Evolutionary conservation across 352 stramenopile genomes (phyloP), one percentile per base, ranked within the genome.

Genomic region (Peronospora belbahrii): DNA sequence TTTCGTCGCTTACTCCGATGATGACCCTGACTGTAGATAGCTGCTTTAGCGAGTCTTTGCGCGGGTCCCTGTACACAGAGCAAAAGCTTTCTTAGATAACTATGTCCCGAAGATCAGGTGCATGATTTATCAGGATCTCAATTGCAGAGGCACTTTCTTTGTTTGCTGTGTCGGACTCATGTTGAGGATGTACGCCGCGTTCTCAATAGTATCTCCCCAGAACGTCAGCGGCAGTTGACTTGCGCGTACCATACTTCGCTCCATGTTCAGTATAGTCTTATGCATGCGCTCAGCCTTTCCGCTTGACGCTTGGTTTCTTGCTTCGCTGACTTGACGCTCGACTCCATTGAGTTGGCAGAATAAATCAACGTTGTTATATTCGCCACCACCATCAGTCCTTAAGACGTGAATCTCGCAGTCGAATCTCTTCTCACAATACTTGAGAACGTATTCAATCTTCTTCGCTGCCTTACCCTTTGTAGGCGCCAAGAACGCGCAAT

Each of bases 151-250:
- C 3, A 3, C 42, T 22, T 6, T 32, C 27, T 1, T 13, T 1
- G 18, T 60, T 70, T 0, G 56, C 24, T 5, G 34, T 0, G 36
- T 63, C 0, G 61, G 38, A 25, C 46, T 55, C 1, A 47, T 31
- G 25, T 66, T 71, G 0, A 60, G 33, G 0, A 67, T 15, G 34
- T 58, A 66, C 1, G 32, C 30, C 1, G 52, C 61, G 19, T 66
- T 65, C 25, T 64, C 30, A 3, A 33, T 48, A 3, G 61, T 50
- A 22, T 66, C 42, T 43, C n/a, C 48, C 56, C 62, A 67, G 30
- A 56, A 61, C 3, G 17, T 31, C 2, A 70, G 36, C 9, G 56
- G 32, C 0, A 66, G 23, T 2, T 38, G 43, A 4, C 24, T 59
- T 0, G 7, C 47, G 18, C 27, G 18, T 3, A 42, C 6, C 6